Evolutionary conservation across 2,329 filamentous ascomycete genomes (phyloP).

Genomic region (Neopestalotiopsis sp.): DNA sequence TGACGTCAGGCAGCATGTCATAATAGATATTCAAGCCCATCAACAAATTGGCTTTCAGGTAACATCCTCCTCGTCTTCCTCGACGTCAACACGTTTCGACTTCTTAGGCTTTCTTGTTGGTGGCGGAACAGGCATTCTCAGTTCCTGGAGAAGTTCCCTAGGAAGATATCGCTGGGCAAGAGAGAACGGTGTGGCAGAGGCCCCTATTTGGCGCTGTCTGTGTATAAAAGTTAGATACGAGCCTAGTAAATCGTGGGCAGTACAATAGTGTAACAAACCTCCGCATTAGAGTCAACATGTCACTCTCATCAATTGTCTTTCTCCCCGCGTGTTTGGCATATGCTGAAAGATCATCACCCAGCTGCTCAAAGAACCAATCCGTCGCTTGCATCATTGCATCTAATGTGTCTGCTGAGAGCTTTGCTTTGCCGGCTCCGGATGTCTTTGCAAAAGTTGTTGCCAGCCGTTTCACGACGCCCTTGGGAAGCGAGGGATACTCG

Average conservation of each 20-base stretch:
- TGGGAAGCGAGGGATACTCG: conserved; percentile 76
- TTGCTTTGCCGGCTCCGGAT: conserved; percentile 68
- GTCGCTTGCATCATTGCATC: conserved; percentile 79
- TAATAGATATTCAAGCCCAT: neutral
- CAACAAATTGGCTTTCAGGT: conserved; percentile 27
- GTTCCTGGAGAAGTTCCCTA: conserved; percentile 80
- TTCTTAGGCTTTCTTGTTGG: conserved; percentile 55
- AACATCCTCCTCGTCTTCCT: conserved; percentile 45
- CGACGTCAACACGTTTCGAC: conserved; percentile 42
- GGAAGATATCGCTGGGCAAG: conserved; percentile 85
- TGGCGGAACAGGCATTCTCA: conserved; percentile 71
- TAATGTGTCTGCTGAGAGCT: conserved; percentile 76
- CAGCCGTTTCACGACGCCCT: conserved; percentile 74
- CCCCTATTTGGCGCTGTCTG: conserved; percentile 79
- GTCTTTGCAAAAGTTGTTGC: conserved; percentile 74
- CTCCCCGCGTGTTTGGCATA: conserved; percentile 84
- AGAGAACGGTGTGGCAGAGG: conserved; percentile 78
- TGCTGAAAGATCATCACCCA: conserved; percentile 77
- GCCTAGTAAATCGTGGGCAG: conserved; percentile 28
- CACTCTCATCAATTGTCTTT: conserved; percentile 85
- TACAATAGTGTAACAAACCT: conserved; percentile 62
- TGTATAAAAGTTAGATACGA: conserved; percentile 26
- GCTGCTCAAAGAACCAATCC: conserved; percentile 92
- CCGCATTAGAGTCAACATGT: conserved; percentile 82
- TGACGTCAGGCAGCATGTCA: neutral